Evolutionary conservation across 2,329 filamentous ascomycete genomes (phyloP).

Genomic region (Sporothrix pallida): DNA sequence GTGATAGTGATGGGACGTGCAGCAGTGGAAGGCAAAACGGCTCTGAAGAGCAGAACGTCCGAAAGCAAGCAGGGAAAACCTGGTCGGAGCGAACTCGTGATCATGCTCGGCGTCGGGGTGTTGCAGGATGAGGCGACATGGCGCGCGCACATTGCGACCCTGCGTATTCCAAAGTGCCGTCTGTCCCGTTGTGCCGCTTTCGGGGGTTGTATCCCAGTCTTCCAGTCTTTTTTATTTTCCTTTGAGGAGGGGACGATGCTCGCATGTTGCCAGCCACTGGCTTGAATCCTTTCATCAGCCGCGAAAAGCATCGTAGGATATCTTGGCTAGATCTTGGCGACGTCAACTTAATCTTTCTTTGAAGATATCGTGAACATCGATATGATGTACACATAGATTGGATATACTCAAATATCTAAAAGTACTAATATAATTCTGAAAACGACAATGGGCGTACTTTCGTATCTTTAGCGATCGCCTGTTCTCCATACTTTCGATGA

Average conservation of each 20-base stretch:
- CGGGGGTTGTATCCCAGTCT: not conserved
- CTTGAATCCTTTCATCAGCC: not conserved
- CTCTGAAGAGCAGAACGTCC: not conserved
- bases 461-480: not conserved
- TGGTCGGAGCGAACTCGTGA: not conserved
- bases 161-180: not conserved
- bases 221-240: no score
- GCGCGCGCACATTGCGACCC: not conserved
- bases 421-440: no score
- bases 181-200: not conserved
- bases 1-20: not conserved
- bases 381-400: no score
- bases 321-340: no score
- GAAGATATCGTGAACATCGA: no score
- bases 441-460: slow-evolving; percentile 6
- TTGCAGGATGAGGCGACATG: not conserved
- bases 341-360: no score
- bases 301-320: no score
- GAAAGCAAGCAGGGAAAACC: not conserved
- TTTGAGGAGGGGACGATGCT: not conserved
- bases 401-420: no score
- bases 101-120: not conserved
- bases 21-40: not conserved
- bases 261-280: not conserved
- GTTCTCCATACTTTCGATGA: not conserved